phyloP scores from a whole-genome alignment of 116 monocot species.

The Posidonia oceanica region DNA sequence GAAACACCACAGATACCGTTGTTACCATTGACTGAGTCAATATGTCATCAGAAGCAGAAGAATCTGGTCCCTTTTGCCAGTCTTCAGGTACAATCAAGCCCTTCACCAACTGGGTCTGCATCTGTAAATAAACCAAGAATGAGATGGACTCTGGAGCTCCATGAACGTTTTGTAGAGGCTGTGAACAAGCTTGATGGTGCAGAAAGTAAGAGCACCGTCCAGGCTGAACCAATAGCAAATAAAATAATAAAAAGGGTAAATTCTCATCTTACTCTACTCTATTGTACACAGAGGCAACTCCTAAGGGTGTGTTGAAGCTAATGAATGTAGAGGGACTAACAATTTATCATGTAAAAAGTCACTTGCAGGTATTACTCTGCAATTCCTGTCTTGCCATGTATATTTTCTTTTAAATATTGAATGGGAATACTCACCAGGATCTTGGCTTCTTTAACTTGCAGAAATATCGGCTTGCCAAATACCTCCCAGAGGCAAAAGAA shows the following conservation, averaged over 20 bases:
- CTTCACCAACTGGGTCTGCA: constrained; percentile 20
- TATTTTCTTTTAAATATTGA: not conserved
- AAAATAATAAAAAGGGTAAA: not conserved
- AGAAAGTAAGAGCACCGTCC: constrained; percentile 47
- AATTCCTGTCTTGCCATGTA: not conserved
- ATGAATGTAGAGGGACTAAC: constrained; percentile 87
- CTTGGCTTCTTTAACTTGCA: constrained; percentile 18
- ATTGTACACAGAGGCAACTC: constrained; percentile 71
- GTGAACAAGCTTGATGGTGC: constrained; percentile 82
- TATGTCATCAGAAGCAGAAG: constrained; percentile 14
- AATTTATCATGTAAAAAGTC: constrained; percentile 93
- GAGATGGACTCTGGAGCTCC: constrained; percentile 83
- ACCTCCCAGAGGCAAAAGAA: constrained; percentile 62
- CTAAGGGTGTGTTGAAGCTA: constrained; percentile 77
- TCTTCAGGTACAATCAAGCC: constrained; percentile 18
- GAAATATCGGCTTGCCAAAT: constrained; percentile 76
- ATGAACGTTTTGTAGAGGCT: constrained; percentile 78
- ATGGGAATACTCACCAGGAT: not conserved
- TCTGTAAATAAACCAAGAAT: constrained; percentile 60
- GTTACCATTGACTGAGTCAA: constrained; percentile 9
- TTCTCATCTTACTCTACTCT: not conserved
- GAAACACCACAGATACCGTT: constrained; percentile 26
- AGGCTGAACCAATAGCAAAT: not conserved
- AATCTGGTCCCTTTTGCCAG: not conserved
- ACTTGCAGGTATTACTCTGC: constrained; percentile 56